Base-by-base conservation (phyloP, 225 moss, liverwort and hornwort species). In the Neckera pumila region DNA sequence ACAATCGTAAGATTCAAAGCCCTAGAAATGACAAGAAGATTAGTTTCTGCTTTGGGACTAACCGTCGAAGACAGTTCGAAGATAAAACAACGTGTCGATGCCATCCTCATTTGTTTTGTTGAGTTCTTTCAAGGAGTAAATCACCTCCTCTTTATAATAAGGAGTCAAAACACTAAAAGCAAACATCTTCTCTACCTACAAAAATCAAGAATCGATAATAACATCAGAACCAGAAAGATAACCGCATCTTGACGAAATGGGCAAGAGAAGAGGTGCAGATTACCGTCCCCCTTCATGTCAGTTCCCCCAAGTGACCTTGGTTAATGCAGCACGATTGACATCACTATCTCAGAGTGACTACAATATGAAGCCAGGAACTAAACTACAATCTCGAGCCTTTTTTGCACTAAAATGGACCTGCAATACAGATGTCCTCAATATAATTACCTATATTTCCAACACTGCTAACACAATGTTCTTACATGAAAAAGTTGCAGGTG, bases 81-180 rank as follows among this genome's bases (percentile, higher is more conserved):
- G 97, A 88, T 99, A 99, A 89, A 86, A 99, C 89, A 99, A 91
- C n/a, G 93, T 97, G 71, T 86, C 89, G 73, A 99, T 95, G 80
- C 97, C 99, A 91, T 99, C 99, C 90, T 99, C 99, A 86, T 99
- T 99, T 83, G 85, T 26, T 38, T 49, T 61, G 30, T 83, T 62
- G 59, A 99, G 93, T 84, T 93, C 92, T 85, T 92, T 88, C 91
- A 91, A 92, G 83, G 95, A 92, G 88, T 96, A 99, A 85, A 99
- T 87, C 49, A 99, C 99, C 92, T 94, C 96, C 90, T 99, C 99
- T 38, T 83, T 43, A 86, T 99, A 99, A 81, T 99, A 99, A 20
- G 99, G 99, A 43, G 99, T 99, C 90, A 99, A 88, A 87, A 99
- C 99, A 91, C 99, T 99, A 74, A 99, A 97, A 67, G 99, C 94